Percentiles rank a stretch among this genome's conserved stretches.
These are phyloP conservation scores for Sclerospora graminicola DNA, from an alignment of 352 stramenopile genomes.

Conservation along the genomic window DNA sequence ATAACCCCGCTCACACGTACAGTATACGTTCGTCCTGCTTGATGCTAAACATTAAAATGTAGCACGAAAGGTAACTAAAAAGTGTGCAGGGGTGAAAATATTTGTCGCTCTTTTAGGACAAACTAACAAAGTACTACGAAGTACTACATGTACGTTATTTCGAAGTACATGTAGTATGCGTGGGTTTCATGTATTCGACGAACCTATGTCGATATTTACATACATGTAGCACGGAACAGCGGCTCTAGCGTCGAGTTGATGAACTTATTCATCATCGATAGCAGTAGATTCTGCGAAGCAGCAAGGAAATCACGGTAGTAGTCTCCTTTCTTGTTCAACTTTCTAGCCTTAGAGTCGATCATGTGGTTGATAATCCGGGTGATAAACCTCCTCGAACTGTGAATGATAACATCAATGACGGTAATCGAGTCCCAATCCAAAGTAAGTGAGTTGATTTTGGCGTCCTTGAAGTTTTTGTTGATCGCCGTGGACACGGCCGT, in stretches of 20 bases:
- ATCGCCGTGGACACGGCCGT: constrained; percentile 18
- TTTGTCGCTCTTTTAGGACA: too few relatives aligned
- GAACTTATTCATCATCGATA: constrained; percentile 43
- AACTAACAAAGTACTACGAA: too few relatives aligned
- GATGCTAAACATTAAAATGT: too few relatives aligned
- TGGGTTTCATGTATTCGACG: too few relatives aligned
- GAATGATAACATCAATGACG: constrained; percentile 39
- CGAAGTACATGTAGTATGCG: too few relatives aligned
- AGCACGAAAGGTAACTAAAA: too few relatives aligned
- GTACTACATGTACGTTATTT: too few relatives aligned
- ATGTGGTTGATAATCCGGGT: constrained; percentile 36
- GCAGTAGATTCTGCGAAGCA: constrained; percentile 25
- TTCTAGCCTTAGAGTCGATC: constrained; percentile 28
- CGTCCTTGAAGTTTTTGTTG: constrained; percentile 31
- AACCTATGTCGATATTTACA: constrained; percentile 5
- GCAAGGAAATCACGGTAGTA: constrained; percentile 35
- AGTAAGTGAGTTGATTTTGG: constrained; percentile 21
- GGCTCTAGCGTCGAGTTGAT: constrained; percentile 34
- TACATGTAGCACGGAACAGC: constrained; percentile 37
- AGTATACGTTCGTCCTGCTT: too few relatives aligned
- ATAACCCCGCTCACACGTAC: too few relatives aligned
- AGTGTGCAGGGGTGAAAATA: too few relatives aligned
- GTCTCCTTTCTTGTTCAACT: constrained; percentile 56
- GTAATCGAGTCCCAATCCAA: constrained; percentile 26
- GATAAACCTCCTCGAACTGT: constrained; percentile 27